These are phyloP conservation scores for Plectosphaerella cucumerina DNA, from an alignment of 2,329 filamentous ascomycete genomes.

Conservation along the genomic window DNA sequence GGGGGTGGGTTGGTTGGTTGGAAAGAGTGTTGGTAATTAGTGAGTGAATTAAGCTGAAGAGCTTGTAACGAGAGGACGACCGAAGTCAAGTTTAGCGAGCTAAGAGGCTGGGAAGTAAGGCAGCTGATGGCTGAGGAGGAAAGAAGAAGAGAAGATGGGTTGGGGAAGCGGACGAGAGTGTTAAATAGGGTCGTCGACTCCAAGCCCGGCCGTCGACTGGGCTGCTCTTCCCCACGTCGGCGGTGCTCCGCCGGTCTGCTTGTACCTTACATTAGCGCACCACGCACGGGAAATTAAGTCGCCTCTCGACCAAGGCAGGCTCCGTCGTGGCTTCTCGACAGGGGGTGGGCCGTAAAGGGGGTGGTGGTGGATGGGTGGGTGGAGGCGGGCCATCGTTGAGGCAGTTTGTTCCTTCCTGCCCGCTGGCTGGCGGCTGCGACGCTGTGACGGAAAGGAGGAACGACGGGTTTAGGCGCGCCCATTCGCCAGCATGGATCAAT, in stretches of 20 bases:
- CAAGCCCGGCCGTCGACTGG: background rate
- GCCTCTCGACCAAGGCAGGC: background rate
- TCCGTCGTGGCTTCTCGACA: background rate
- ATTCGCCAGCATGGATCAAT: background rate
- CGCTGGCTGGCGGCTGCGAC: background rate
- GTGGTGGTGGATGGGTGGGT: no score
- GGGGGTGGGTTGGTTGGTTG: slow-evolving; percentile 17
- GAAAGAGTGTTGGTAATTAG: slow-evolving; percentile 25
- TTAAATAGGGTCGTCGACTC: background rate
- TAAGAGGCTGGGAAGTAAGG: slow-evolving; percentile 29
- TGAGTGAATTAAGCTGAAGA: slow-evolving; percentile 23
- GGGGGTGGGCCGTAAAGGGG: background rate
- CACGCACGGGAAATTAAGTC: background rate
- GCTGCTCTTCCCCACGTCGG: background rate
- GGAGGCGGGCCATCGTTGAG: background rate
- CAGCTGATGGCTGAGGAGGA: slow-evolving; percentile 38
- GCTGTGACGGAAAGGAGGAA: background rate
- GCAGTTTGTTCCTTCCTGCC: background rate
- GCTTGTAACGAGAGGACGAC: slow-evolving; percentile 53
- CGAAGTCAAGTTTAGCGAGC: slow-evolving; percentile 44
- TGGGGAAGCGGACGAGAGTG: background rate
- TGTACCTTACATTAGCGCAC: background rate
- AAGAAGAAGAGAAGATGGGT: slow-evolving; percentile 18
- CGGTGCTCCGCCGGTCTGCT: background rate
- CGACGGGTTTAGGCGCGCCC: background rate